Base-by-base conservation (phyloP, 208 protist species). In the Leishmania tropica region DNA sequence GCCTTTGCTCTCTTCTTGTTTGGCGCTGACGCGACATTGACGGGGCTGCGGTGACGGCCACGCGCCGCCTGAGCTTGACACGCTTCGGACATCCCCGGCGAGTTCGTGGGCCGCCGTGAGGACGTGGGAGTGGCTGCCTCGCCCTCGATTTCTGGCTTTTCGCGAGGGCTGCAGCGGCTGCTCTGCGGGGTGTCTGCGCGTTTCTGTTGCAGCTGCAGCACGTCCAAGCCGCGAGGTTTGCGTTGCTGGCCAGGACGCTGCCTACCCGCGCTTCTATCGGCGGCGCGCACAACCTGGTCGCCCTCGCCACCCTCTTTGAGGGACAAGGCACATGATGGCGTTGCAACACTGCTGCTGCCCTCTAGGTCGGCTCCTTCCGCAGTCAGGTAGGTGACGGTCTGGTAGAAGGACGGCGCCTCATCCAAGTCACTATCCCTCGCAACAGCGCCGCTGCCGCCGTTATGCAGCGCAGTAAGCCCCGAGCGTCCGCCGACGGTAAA, bases 321-420 rank as follows among this genome's bases (percentile, higher is more conserved):
- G 13, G 10, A 35, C 64, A 19, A n/a, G 10, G 17, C 58, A 5
- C 60, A 4, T 13, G 17, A 48, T n/a, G 19, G 24, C 2, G 75
- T 53, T 24, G 64, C 19, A 40, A 64, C 31, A 53, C 74, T 77
- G 35, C n/a, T 28, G 48, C 53, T 64, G 35, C 19, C 3, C 3
- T 72, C 68, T 8, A 24, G 11, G 11, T 47, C 13, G 13, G 60
- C 35, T 31, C 48, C 60, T 7, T 40, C 76, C 24, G 31, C 67
- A n/a, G 51, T 40, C 35, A 83, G 76, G n/a, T 71, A 81, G 8
- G 68, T 72, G 35, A 79, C 80, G 1, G 84, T 84, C 17, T 84
- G 80, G 28, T 80, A 84, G 28, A 80, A 81, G 24, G 79, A 76
- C 47, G 79, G 75, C 48, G 31, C 47, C 24, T 71, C 72, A 7